A percentile compares a stretch with the other conserved stretches of the same genome.
Evolutionary conservation across 225 moss, liverwort and hornwort species (phyloP).

Genomic region (Marchantia polymorpha): DNA sequence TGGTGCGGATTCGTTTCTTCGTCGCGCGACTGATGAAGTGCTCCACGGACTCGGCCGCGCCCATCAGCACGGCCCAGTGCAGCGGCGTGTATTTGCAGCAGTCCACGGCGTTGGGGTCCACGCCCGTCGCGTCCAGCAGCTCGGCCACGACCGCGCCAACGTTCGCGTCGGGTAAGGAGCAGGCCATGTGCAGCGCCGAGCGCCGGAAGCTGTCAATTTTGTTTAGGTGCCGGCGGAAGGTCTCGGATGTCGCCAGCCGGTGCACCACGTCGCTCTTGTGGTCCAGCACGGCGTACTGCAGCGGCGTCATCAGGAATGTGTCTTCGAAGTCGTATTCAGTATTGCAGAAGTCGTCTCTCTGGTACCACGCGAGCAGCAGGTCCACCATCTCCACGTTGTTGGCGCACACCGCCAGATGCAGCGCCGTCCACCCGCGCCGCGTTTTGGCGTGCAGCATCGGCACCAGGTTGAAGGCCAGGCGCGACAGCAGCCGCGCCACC

Average conservation of each 20-base stretch:
- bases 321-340: slow-evolving; percentile 40
- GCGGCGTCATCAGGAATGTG: slow-evolving; percentile 37
- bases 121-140: slow-evolving; percentile 31
- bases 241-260: slow-evolving; percentile 20
- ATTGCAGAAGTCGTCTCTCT: neutral
- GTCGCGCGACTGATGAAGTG: slow-evolving; percentile 17
- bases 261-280: slow-evolving; percentile 11
- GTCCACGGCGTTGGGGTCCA: slow-evolving; percentile 40
- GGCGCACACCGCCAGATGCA: slow-evolving; percentile 34
- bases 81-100: slow-evolving; percentile 40
- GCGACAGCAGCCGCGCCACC: slow-evolving; percentile 24
- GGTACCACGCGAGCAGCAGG: slow-evolving; percentile 27
- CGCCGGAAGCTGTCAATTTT: slow-evolving; percentile 36
- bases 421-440: slow-evolving; percentile 35
- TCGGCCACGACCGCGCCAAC: too few species aligned
- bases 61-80: slow-evolving; percentile 35
- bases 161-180: too few species aligned
- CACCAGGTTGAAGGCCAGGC: slow-evolving; percentile 12
- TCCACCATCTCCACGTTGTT: slow-evolving; percentile 28
- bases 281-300: slow-evolving; percentile 49
- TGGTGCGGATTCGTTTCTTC: slow-evolving; percentile 24
- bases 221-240: slow-evolving; percentile 30
- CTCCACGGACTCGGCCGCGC: slow-evolving; percentile 29
- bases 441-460: slow-evolving; percentile 39
- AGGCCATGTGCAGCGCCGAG: too few species aligned